Evolutionary conservation across 306 rosid genomes (phyloP), one percentile per base, ranked within the genome.

Genomic region (Trifolium dubium): DNA sequence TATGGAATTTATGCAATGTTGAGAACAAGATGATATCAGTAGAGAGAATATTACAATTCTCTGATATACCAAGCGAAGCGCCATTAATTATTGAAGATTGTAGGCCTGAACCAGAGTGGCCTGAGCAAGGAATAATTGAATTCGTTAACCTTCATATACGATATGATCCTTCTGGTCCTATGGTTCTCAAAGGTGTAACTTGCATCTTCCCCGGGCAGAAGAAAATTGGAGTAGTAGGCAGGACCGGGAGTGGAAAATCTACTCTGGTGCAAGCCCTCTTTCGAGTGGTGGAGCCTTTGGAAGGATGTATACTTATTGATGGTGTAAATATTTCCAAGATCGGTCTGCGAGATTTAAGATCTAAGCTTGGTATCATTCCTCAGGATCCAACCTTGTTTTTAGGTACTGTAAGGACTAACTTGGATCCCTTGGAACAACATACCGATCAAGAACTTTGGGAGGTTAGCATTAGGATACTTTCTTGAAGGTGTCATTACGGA

Each of bases 21-120:
- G 95, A 91, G 71, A 89, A 87, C 87, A 87, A 87, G 69, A 87
- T 89, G 95, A 89, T 89, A 72, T 91, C 95, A 53, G 87, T 91
- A 15, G 91, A 91, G 79, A 84, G 92, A 82, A 86, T 91, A 81
- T 82, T 91, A 40, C 95, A 91, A 8, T 87, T 86, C 69, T 82
- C 89, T 0, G 78, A 4, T 1, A 63, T 87, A 29, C 85, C 84
- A 14, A 71, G 84, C 51, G 94, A 89, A 75, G 89, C 88, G 1
- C 89, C 88, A 4, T 60, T 79, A 18, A 78, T 86, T 31, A 78
- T 87, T 18, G 67, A 86, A 71, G 83, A 80, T 53, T 70, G 65
- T 47, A 81, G 92, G 75, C 92, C 97, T 15, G 65, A 41, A 28
- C 74, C 78, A 0, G 83, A 83, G 66, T 89, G 94, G 89, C 91